Percentiles rank a stretch among this genome's conserved stretches.
phyloP scores from a whole-genome alignment of 805 yeast species.

The Teunomyces panamensis region DNA sequence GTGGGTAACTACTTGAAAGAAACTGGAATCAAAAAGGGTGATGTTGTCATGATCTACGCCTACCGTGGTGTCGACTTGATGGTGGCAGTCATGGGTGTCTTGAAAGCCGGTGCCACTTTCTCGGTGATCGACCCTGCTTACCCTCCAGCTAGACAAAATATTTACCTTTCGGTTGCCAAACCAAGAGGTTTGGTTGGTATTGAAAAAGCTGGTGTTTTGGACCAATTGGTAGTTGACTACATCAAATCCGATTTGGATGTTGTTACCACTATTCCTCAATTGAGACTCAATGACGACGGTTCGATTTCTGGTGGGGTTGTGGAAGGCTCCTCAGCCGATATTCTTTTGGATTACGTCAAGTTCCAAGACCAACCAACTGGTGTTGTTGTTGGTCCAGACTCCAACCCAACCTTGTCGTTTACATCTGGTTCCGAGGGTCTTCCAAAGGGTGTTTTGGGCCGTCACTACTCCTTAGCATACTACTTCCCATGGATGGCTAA shows the following conservation, averaged over 20 bases:
- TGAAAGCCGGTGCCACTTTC: slow-evolving; percentile 98
- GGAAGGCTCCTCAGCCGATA: slow-evolving; percentile 37
- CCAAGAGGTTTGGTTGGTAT: slow-evolving; percentile 90
- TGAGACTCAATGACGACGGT: slow-evolving; percentile 78
- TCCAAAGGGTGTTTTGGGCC: slow-evolving; percentile 97
- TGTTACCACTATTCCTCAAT: slow-evolving; percentile 68
- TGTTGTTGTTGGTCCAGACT: slow-evolving; percentile 94
- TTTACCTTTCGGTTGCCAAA: slow-evolving; percentile 88
- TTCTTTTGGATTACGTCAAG: slow-evolving; percentile 45
- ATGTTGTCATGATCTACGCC: slow-evolving; percentile 96
- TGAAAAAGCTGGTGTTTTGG: slow-evolving; percentile 83
- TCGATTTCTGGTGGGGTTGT: slow-evolving; percentile 56
- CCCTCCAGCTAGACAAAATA: slow-evolving; percentile 96
- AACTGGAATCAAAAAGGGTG: slow-evolving; percentile 84
- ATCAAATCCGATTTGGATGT: slow-evolving; percentile 71
- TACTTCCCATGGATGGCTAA: slow-evolving; percentile 99
- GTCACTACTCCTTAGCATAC: slow-evolving; percentile 95
- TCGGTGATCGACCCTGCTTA: slow-evolving; percentile 99
- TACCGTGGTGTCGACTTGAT: slow-evolving; percentile 95
- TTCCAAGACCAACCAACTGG: slow-evolving; percentile 67
- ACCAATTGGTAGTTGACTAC: slow-evolving; percentile 73
- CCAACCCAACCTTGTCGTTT: slow-evolving; percentile 93
- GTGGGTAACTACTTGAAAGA: slow-evolving; percentile 85
- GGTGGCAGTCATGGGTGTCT: slow-evolving; percentile 96
- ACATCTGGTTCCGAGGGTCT: slow-evolving; percentile 98